phyloP scores from a whole-genome alignment of 2,329 filamentous ascomycete species.

The Trichophyton benhamiae region DNA sequence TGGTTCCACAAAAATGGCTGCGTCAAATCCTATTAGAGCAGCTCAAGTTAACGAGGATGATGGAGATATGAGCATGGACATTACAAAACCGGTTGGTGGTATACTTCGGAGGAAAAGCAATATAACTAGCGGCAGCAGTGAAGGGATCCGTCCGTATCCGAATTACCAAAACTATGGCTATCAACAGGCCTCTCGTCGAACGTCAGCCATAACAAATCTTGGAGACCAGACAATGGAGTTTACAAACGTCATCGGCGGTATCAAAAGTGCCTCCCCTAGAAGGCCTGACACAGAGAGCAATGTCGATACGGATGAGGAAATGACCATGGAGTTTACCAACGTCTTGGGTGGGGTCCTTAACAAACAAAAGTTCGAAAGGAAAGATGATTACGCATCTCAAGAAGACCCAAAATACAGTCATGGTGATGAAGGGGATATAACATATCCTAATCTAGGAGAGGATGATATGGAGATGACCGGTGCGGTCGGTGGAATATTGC shows the following conservation, averaged over 20 bases:
- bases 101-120: constrained; percentile 48
- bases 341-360: constrained; percentile 33
- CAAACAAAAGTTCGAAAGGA: constrained; percentile 9
- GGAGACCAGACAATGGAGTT: constrained; percentile 39
- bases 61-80: constrained; percentile 84
- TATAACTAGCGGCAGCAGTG: constrained; percentile 14
- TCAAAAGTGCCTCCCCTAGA: constrained; percentile 18
- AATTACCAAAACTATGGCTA: constrained; percentile 19
- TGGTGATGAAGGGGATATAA: constrained; percentile 4
- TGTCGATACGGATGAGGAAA: constrained; percentile 31
- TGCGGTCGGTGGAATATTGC: constrained; percentile 35
- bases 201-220: constrained; percentile 31
- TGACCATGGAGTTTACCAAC: constrained; percentile 39
- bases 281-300: constrained; percentile 21
- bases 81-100: constrained; percentile 68
- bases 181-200: constrained; percentile 32
- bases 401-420: constrained; percentile 3
- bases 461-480: constrained; percentile 50
- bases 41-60: constrained; percentile 33
- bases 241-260: constrained; percentile 33
- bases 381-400: constrained; percentile 9
- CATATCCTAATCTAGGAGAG: constrained; percentile 17
- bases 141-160: constrained; percentile 21
- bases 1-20: constrained; percentile 14
- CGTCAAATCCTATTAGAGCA: neutral